Evolutionary conservation across 2,329 filamentous ascomycete genomes (phyloP), one percentile per base, ranked within the genome.

Genomic region (Penicillium hordei): DNA sequence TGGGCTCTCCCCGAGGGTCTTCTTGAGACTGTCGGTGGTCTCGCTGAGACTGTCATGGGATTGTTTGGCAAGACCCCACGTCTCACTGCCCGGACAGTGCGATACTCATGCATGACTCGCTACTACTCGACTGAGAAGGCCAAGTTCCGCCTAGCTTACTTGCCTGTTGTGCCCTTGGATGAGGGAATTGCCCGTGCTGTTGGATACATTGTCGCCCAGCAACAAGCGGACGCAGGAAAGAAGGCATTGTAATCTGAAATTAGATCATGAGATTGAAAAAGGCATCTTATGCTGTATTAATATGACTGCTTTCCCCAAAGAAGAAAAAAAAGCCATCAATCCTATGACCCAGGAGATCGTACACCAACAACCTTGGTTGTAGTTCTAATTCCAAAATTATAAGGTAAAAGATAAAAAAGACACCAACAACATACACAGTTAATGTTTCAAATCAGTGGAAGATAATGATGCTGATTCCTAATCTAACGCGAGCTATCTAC

Each of bases 81-180:
- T 45, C 62, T 81, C 59, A 79, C 76, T 10, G 69, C 74, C 44
- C 73, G 77, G 57, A 72, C 70, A 21, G 76, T 81, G 58, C 74
- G 77, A 38, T 81, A 79, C 65, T 79, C 78, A 48, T 79, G 75
- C 63, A 80, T 81, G 75, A 76, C 77, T 42, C 75, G 79, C 38
- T 81, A 77, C 64, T 81, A 76, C 60, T 78, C 74, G 31, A 76
- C 76, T 54, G 73, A 78, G 21, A 81, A 81, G 65, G 76, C 79
- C 25, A 80, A 77, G 70, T 63, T 62, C 48, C 70, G 77, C 48
- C 68, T 81, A 12, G 78, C 76, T 17, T 82, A 81, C 63, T 53
- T 56, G 40, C 77, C 80, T n/a, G 65, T 77, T 45, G 72, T 81
- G 8, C 67, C 70, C 2, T 68, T 81, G 40, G 74, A 80, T 55